Percentiles rank a stretch among this genome's conserved stretches.
Conservation (phyloP, 176 grass and related monocot genomes). For the Aegilops longissima region DNA sequence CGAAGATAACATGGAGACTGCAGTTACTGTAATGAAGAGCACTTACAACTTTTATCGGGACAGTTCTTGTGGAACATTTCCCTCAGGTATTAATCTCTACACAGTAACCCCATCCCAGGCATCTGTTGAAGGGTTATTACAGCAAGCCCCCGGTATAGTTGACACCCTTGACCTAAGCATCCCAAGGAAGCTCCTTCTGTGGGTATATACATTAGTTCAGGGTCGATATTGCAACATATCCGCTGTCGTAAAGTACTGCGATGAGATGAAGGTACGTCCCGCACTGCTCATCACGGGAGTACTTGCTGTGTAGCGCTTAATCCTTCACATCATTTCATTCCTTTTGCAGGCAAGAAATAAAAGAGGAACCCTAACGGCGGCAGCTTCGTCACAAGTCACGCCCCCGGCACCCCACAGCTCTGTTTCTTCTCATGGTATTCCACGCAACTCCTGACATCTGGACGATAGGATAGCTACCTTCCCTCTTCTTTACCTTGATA, state of each 20-base stretch:
- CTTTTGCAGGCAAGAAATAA: conserved; percentile 73
- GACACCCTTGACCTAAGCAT: conserved; percentile 80
- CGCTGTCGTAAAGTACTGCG: conserved; percentile 81
- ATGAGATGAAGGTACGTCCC: conserved; percentile 81
- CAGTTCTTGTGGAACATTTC: conserved; percentile 80
- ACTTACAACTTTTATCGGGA: conserved; percentile 95
- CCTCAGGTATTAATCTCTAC: conserved; percentile 80
- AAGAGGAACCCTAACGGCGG: conserved; percentile 45
- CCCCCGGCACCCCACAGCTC: conserved; percentile 28
- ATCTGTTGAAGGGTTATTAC: conserved; percentile 47
- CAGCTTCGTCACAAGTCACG: conserved; percentile 31
- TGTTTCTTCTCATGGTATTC: conserved; percentile 37
- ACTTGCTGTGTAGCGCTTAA: neutral
- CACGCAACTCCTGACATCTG: neutral
- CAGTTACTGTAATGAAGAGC: conserved; percentile 79
- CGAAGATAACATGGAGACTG: conserved; percentile 88
- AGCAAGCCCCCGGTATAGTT: conserved; percentile 42
- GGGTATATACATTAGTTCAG: conserved; percentile 22
- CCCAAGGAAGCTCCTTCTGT: conserved; percentile 85
- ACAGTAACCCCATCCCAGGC: conserved; percentile 48
- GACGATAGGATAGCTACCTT: neutral
- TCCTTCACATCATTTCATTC: conserved; percentile 16
- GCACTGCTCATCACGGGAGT: neutral
- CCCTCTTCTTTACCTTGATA: neutral
- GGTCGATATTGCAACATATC: conserved; percentile 52